Conservation (phyloP, 2,329 filamentous ascomycete species). For the Lizonia empirigonia region DNA sequence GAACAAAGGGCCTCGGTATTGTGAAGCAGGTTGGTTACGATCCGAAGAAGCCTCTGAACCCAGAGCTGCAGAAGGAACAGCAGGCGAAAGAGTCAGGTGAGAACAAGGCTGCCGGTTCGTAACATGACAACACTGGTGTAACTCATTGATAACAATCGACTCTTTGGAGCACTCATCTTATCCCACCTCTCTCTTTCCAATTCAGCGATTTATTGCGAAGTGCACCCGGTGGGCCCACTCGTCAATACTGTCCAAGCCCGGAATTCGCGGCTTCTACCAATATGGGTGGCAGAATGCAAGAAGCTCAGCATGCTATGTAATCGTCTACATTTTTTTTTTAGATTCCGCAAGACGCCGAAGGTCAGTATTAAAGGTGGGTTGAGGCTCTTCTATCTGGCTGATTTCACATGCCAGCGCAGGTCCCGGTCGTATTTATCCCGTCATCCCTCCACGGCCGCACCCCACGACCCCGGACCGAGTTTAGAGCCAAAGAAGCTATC, state of each 20-base stretch:
- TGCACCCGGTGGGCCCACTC: neutral
- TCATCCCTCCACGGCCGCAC: slow-evolving; percentile 14
- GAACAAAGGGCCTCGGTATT: slow-evolving; percentile 93
- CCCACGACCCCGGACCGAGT: slow-evolving; percentile 13
- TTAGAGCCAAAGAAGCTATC: slow-evolving; percentile 1
- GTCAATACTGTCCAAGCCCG: neutral
- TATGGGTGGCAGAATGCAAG: neutral
- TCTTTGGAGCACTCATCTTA: neutral
- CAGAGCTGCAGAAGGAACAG: slow-evolving; percentile 33
- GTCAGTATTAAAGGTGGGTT: neutral
- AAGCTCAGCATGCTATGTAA: neutral
- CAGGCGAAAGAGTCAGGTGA: slow-evolving; percentile 25
- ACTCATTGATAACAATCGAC: neutral
- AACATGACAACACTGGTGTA: neutral
- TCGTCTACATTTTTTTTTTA: neutral
- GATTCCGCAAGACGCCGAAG: neutral
- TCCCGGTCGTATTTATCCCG: slow-evolving; percentile 4
- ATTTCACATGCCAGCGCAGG: slow-evolving; percentile 11
- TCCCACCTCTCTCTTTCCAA: neutral
- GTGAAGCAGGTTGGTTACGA: slow-evolving; percentile 93
- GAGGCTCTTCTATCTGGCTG: neutral
- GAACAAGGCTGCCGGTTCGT: slow-evolving; percentile 15
- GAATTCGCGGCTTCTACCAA: neutral
- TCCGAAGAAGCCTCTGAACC: slow-evolving; percentile 55
- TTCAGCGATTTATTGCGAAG: slow-evolving; percentile 10